These are phyloP conservation scores for Aspergillus aculeatus DNA, from an alignment of 2,329 filamentous ascomycete species.

Conservation along the genomic window DNA sequence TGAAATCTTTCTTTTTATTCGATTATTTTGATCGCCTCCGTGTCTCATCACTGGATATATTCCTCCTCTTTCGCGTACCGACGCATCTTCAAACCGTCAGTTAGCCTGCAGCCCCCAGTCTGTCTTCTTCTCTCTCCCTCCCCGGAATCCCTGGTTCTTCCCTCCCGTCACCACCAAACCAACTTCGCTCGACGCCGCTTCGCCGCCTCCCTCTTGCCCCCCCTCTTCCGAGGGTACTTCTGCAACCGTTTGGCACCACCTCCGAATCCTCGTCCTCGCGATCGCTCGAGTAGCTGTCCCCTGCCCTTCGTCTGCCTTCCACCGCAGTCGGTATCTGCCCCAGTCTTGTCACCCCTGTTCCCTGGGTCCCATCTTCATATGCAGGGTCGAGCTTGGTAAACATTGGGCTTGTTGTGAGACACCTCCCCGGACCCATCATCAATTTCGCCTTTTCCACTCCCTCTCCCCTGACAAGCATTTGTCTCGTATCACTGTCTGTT, in stretches of 20 bases:
- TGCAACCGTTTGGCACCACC: not conserved
- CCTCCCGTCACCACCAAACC: slow-evolving; percentile 3
- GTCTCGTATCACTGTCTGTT: not conserved
- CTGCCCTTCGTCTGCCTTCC: slow-evolving; percentile 3
- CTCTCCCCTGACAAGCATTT: not conserved
- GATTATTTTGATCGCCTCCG: slow-evolving; percentile 14
- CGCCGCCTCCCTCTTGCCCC: slow-evolving; percentile 5
- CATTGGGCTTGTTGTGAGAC: slow-evolving; percentile 18
- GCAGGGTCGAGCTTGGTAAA: slow-evolving; percentile 21
- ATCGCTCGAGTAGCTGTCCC: slow-evolving; percentile 10
- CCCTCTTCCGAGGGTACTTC: slow-evolving; percentile 1
- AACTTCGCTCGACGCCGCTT: not conserved
- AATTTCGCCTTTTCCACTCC: not conserved
- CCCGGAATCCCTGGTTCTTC: slow-evolving; percentile 8
- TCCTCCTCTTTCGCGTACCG: slow-evolving; percentile 7
- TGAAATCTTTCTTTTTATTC: slow-evolving; percentile 10
- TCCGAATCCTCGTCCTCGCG: slow-evolving; percentile 8
- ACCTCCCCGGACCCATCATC: not conserved
- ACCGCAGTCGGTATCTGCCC: slow-evolving; percentile 9
- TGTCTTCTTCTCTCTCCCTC: not conserved
- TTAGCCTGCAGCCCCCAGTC: slow-evolving; percentile 1
- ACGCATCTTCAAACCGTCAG: slow-evolving; percentile 5
- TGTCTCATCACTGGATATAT: slow-evolving; percentile 7
- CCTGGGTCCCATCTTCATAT: slow-evolving; percentile 13
- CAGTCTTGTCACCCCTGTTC: slow-evolving; percentile 1